Base-by-base conservation (phyloP, 257 asterid genomes). In the Solanum sejunctum region DNA sequence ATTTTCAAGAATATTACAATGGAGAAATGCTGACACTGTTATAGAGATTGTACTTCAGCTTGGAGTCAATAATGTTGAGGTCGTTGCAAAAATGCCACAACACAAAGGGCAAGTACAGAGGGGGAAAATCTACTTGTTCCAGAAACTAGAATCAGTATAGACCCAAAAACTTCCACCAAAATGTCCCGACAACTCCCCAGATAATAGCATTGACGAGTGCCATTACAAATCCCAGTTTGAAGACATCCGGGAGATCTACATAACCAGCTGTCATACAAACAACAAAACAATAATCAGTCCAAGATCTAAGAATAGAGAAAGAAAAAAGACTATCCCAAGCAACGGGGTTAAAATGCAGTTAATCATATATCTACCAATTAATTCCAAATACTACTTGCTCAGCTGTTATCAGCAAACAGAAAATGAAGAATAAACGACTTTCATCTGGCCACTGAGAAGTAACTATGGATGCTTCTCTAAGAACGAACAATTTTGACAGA, bases 81-180 rank as follows among this genome's bases (percentile, higher is more conserved):
- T 23, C 61, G 45, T 23, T 49, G 63, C 82, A 15, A 8, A 77
- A 51, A 52, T 78, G 66, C 83, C 64, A 52, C 83, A 78, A 85
- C 58, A 43, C 64, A 82, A 80, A 63, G 80, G 55, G 47, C 82
- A 10, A 3, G 64, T 78, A 52, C 28, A 78, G 20, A 54, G 18
- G 36, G 51, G 80, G 7, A 85, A 86, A 69, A 17, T 54, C 81
- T 88, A 84, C 90, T 88, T 87, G 32, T 86, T 86, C 51, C 47
- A 70, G 49, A 58, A 85, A 84, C 49, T 56, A 56, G 85, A 73
- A 60, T 87, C 89, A 96, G 84, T 92, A 96, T 26, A 96, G 93
- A 60, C 99, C 98, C 94, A 96, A 88, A 87, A 96, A 94, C 89
- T 96, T 96, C 99, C 98, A 96, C 98, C 99, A 96, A 84, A 96